Evolutionary conservation across 179 eudicot species (phyloP).

Genomic region (Corrigiola litoralis): DNA sequence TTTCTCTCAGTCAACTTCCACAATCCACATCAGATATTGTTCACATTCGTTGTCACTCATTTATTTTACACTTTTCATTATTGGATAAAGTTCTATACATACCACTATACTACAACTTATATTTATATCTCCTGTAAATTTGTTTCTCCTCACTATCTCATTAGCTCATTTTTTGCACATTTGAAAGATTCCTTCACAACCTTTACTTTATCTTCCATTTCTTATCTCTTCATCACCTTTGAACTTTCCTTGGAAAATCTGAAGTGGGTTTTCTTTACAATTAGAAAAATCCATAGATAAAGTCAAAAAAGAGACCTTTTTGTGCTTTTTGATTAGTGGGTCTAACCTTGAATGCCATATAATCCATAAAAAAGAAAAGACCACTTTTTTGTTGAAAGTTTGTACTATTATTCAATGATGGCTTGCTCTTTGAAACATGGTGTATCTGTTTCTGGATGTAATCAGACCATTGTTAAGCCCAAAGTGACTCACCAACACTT

Average conservation of each 20-base stretch:
- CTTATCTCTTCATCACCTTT: not conserved
- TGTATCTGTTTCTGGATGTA: slow-evolving; percentile 32
- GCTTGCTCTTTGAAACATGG: slow-evolving; percentile 42
- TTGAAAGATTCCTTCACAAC: not conserved
- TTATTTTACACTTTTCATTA: not conserved
- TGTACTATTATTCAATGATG: slow-evolving; percentile 22
- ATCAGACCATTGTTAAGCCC: slow-evolving; percentile 19
- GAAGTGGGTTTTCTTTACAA: not conserved
- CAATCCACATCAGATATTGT: slow-evolving; percentile 1
- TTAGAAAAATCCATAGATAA: not conserved
- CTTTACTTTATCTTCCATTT: not conserved
- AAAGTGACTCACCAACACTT: slow-evolving; percentile 21
- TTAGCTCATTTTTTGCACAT: not conserved
- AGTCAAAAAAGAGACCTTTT: not conserved
- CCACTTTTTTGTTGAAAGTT: not conserved
- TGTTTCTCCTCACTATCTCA: not conserved
- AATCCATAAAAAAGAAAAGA: slow-evolving; percentile 3
- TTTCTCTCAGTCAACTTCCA: not conserved
- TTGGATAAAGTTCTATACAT: slow-evolving; percentile 14
- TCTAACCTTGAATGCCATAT: slow-evolving; percentile 12
- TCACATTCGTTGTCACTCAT: slow-evolving; percentile 16
- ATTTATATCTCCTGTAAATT: not conserved
- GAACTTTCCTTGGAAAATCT: not conserved
- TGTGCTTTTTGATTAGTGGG: slow-evolving; percentile 29
- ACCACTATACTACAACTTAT: not conserved